Evolutionary conservation across 192 early-diverging fungal genomes (phyloP).

Genomic region (Pilaira anomala): DNA sequence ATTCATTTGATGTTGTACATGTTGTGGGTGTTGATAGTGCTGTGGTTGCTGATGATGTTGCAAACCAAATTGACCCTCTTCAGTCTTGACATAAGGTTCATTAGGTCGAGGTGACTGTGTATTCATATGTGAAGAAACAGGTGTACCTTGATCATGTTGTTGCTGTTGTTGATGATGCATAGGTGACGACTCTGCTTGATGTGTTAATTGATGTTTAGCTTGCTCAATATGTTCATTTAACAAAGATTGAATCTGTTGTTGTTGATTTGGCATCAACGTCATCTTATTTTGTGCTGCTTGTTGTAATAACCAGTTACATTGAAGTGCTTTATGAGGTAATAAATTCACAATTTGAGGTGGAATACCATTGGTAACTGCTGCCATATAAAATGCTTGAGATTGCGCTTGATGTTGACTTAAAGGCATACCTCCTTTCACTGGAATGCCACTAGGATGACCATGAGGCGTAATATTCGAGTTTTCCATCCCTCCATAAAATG

Average conservation of each 20-base stretch:
- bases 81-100: neutral
- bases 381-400: slow-evolving; percentile 19
- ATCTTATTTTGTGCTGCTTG: slow-evolving; percentile 21
- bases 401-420: slow-evolving; percentile 17
- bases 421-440: slow-evolving; percentile 15
- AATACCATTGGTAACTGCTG: slow-evolving; percentile 24
- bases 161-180: slow-evolving; percentile 10
- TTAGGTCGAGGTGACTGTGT: too few species aligned
- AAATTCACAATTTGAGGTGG: slow-evolving; percentile 26
- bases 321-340: slow-evolving; percentile 29
- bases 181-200: slow-evolving; percentile 4
- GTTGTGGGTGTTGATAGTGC: slow-evolving; percentile 7
- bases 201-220: slow-evolving; percentile 25
- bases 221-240: slow-evolving; percentile 21
- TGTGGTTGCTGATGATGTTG: slow-evolving; percentile 17
- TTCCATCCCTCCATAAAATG: neutral
- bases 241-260: slow-evolving; percentile 31
- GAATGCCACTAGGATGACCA: neutral
- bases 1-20: neutral
- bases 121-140: too few species aligned
- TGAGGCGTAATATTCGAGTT: neutral
- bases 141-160: neutral
- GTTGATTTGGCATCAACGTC: slow-evolving; percentile 12
- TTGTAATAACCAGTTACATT: slow-evolving; percentile 31
- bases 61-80: slow-evolving; percentile 3